Evolutionary conservation across 1,284 basidiomycete species (phyloP).

Genomic region (Apiotrichum mycotoxinovorans): DNA sequence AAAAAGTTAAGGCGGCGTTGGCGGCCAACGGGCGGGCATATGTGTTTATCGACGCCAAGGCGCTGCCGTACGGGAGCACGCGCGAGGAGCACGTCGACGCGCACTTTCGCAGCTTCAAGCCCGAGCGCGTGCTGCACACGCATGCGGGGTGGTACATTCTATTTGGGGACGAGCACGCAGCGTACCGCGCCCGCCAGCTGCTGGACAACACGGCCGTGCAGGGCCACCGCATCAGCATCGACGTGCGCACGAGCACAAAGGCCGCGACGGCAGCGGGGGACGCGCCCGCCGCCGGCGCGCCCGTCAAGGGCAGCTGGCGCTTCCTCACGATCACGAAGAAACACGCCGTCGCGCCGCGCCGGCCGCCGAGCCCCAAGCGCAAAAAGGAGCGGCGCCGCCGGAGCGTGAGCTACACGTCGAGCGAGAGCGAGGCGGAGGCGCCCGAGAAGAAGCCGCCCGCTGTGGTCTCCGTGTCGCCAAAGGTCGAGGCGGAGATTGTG

Average conservation of each 20-base stretch:
- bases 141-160: constrained; percentile 45
- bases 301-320: constrained; percentile 24
- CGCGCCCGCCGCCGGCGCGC: not conserved
- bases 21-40: constrained; percentile 35
- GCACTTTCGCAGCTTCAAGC: constrained; percentile 46
- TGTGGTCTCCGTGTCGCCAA: too few relatives aligned
- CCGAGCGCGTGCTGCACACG: constrained; percentile 34
- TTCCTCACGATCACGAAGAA: constrained; percentile 43
- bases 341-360: constrained; percentile 12
- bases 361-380: constrained; percentile 15
- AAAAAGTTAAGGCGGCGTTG: constrained; percentile 32
- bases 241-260: constrained; percentile 25
- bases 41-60: constrained; percentile 38
- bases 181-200: constrained; percentile 29
- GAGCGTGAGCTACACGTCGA: constrained; percentile 23
- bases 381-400: constrained; percentile 14
- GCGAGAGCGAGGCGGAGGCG: constrained; percentile 21
- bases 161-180: constrained; percentile 34
- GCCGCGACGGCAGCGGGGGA: constrained; percentile 7
- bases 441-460: constrained; percentile 1
- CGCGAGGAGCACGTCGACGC: constrained; percentile 36
- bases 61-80: constrained; percentile 23
- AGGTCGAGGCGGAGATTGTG: constrained; percentile 4
- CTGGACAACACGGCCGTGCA: constrained; percentile 38
- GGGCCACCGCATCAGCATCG: constrained; percentile 30